A percentile compares a stretch with the other conserved stretches of the same genome.
phyloP scores from a whole-genome alignment of 306 rosid genomes.

The Inga oerstediana region DNA sequence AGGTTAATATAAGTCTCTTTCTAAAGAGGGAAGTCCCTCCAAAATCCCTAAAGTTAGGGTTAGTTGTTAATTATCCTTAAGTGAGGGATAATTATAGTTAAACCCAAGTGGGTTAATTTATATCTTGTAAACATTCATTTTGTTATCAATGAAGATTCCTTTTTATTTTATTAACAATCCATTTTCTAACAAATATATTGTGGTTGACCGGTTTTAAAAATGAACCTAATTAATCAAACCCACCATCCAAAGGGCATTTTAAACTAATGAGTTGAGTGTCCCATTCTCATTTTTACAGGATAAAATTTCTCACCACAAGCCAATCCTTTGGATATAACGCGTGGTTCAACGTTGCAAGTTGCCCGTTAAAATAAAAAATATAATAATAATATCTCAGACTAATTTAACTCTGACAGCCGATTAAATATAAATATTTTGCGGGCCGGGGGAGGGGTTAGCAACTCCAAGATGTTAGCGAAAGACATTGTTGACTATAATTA shows the following conservation, averaged over 20 bases:
- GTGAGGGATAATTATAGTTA: no score
- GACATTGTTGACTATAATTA: slow-evolving; percentile 23
- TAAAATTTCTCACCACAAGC: background rate
- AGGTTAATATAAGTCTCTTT: no score
- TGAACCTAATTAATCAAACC: background rate
- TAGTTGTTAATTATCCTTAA: no score
- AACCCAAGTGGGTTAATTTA: no score
- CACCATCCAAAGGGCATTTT: background rate
- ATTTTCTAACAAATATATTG: background rate
- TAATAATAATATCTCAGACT: background rate
- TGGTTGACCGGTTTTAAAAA: background rate
- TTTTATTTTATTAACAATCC: background rate
- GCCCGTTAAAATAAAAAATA: background rate
- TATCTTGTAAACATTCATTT: no score
- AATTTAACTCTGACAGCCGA: background rate
- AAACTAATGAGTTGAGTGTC: background rate
- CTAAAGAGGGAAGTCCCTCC: no score
- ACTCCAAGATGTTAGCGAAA: slow-evolving; percentile 2
- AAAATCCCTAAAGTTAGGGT: no score
- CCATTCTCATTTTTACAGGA: background rate
- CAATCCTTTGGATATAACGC: background rate
- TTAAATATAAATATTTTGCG: background rate
- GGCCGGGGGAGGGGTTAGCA: background rate
- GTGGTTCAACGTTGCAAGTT: background rate
- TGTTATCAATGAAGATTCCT: no score